phyloP scores from a whole-genome alignment of 805 yeast genomes.

The Teunomyces barrocoloradensis region DNA sequence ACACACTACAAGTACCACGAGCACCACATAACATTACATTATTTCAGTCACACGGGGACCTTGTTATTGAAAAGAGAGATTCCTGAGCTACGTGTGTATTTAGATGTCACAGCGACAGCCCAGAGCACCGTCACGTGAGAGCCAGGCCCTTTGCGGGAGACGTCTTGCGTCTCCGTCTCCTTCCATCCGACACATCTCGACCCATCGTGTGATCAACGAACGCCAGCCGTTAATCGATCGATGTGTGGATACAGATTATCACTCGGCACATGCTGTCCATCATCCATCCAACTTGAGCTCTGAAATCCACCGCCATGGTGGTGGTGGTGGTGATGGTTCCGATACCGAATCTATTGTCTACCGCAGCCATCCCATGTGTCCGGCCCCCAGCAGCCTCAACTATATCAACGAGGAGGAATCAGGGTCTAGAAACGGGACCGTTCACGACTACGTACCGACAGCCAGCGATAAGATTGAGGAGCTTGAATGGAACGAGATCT shows the following conservation, averaged over 20 bases:
- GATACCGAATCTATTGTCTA: slow-evolving; percentile 10
- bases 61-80: too few species aligned
- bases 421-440: background rate
- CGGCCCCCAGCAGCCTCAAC: background rate
- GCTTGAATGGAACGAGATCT: slow-evolving; percentile 26
- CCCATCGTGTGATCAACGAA: slow-evolving; percentile 16
- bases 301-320: background rate
- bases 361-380: background rate
- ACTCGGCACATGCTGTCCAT: background rate
- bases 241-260: background rate
- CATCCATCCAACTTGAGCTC: background rate
- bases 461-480: slow-evolving; percentile 18
- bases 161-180: slow-evolving; percentile 10
- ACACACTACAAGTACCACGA: too few species aligned
- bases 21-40: too few species aligned
- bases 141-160: background rate
- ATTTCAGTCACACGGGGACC: background rate
- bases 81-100: too few species aligned
- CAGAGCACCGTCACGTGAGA: slow-evolving; percentile 1
- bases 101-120: background rate
- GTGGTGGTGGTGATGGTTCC: background rate
- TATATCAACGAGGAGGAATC: background rate
- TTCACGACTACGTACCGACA: slow-evolving; percentile 23
- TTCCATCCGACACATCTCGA: slow-evolving; percentile 18
- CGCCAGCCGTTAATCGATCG: slow-evolving; percentile 12